Conservation (phyloP, 495 filamentous ascomycete genomes). For the Tuber melanosporum region DNA sequence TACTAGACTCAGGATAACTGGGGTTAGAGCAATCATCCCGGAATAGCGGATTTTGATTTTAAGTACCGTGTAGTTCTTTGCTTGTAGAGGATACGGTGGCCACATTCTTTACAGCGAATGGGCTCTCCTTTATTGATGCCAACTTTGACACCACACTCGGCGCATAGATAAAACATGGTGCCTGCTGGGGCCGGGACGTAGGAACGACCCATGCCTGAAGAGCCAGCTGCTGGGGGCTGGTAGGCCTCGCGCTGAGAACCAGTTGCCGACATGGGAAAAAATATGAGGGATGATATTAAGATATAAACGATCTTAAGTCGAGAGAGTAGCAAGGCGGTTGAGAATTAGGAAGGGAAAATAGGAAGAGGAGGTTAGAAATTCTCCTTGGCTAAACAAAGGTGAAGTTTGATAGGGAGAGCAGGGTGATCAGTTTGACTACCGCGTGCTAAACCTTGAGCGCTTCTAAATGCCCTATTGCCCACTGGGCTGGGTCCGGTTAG, state of each 20-base stretch:
- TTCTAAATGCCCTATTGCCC: neutral
- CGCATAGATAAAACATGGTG: constrained; percentile 79
- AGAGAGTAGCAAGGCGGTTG: neutral
- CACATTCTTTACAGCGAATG: constrained; percentile 93
- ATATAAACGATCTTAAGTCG: neutral
- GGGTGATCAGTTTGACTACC: neutral
- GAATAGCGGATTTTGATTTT: neutral
- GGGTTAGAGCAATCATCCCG: constrained; percentile 6
- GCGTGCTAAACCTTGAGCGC: neutral
- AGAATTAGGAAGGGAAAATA: neutral
- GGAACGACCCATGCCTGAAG: constrained; percentile 34
- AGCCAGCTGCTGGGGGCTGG: constrained; percentile 49
- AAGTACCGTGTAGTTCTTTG: constrained; percentile 91
- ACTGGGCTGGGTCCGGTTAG: neutral
- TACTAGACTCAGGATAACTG: constrained; percentile 47
- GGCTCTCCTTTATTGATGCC: constrained; percentile 74
- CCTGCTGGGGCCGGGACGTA: constrained; percentile 37
- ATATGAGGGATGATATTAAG: neutral
- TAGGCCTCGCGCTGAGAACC: constrained; percentile 52
- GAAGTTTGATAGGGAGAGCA: neutral
- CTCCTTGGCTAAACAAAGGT: neutral
- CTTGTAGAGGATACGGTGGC: constrained; percentile 94
- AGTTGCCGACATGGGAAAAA: neutral
- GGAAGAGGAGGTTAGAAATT: neutral
- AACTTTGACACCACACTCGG: constrained; percentile 81